A percentile compares a stretch with the other conserved stretches of the same genome.
Evolutionary conservation across 352 stramenopile genomes (phyloP).

Genomic region (Chrysophaeum taylorii): DNA sequence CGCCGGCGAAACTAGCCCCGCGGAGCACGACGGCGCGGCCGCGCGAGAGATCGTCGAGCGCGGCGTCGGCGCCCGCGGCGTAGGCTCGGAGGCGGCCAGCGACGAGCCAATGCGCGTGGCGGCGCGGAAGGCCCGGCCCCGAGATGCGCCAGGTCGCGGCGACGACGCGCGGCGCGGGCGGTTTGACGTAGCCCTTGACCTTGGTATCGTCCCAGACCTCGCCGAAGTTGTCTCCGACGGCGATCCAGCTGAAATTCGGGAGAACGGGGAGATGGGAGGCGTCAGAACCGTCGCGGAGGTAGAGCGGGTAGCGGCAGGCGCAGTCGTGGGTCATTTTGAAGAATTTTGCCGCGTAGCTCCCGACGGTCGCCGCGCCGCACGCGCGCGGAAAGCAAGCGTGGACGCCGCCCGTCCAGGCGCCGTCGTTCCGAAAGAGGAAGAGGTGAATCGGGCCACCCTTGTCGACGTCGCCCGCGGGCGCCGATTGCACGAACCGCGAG

Average conservation of each 20-base stretch:
- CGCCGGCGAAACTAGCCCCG: no score
- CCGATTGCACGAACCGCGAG: background rate
- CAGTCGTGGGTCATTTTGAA: background rate
- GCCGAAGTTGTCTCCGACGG: constrained; percentile 2
- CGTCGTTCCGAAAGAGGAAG: constrained; percentile 6
- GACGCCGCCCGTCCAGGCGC: background rate
- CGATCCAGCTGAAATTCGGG: background rate
- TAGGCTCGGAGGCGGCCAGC: background rate
- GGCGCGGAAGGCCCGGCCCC: background rate
- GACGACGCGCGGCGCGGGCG: background rate
- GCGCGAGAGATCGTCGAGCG: background rate
- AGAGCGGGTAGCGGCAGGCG: background rate
- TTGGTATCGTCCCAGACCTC: background rate
- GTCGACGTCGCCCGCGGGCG: background rate
- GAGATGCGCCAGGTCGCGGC: background rate
- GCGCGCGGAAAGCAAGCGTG: background rate
- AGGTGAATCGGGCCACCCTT: background rate
- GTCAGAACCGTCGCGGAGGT: background rate
- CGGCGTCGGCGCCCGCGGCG: background rate
- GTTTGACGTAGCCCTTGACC: background rate
- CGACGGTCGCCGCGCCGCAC: background rate
- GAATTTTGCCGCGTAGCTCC: background rate
- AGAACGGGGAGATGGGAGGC: background rate
- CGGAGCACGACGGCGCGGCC: background rate
- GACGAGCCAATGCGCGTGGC: constrained; percentile 4